phyloP scores from a whole-genome alignment of 1,284 basidiomycete species.

The Exsudoporus floridanus region DNA sequence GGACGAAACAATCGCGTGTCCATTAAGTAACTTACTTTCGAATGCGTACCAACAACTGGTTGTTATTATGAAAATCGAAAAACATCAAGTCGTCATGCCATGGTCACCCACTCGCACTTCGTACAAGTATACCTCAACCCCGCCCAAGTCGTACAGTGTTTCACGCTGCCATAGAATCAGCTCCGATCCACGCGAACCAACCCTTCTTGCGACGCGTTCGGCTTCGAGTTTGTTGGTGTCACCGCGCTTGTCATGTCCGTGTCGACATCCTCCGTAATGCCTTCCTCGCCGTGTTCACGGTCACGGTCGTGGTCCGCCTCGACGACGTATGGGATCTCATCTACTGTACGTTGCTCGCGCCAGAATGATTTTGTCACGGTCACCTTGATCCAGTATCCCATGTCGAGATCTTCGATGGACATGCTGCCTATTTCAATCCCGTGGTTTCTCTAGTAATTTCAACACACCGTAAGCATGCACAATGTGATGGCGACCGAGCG shows the following conservation, averaged over 20 bases:
- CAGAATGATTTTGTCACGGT: background rate
- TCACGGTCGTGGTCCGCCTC: background rate
- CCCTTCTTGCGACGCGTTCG: background rate
- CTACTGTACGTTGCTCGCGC: background rate
- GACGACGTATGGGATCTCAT: background rate
- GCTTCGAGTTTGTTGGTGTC: background rate
- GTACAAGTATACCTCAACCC: too few species aligned
- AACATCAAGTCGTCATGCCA: too few species aligned
- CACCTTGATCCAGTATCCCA: slow-evolving; percentile 23
- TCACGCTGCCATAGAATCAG: background rate
- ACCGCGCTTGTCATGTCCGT: background rate
- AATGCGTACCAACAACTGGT: too few species aligned
- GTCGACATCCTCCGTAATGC: background rate
- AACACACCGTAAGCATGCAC: background rate
- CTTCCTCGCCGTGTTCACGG: background rate
- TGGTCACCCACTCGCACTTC: too few species aligned
- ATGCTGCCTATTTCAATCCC: slow-evolving; percentile 5
- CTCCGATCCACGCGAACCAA: background rate
- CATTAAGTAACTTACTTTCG: too few species aligned
- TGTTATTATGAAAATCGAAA: too few species aligned
- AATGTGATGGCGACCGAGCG: background rate
- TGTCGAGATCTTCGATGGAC: slow-evolving; percentile 14
- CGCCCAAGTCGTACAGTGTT: background rate
- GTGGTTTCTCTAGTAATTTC: background rate
- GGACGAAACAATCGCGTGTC: too few species aligned